phyloP scores from a whole-genome alignment of 2,329 filamentous ascomycete genomes.

The Venturia oleaginea region DNA sequence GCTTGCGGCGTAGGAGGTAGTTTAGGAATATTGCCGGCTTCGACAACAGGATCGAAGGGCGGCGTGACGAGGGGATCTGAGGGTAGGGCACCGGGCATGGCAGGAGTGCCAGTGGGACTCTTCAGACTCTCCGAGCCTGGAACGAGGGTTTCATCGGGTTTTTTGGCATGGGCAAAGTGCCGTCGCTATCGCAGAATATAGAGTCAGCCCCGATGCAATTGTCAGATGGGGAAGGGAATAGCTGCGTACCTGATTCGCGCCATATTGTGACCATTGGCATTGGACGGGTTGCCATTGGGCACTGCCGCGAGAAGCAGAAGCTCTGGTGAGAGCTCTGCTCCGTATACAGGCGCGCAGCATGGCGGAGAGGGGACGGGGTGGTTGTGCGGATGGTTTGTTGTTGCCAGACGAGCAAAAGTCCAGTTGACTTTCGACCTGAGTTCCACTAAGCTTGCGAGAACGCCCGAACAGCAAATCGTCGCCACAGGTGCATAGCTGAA shows the following conservation, averaged over 20 bases:
- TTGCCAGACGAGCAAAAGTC: conserved; percentile 5
- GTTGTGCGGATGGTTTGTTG: neutral
- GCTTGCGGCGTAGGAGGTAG: conserved; percentile 10
- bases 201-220: neutral
- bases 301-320: conserved; percentile 8
- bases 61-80: conserved; percentile 8
- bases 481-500: neutral
- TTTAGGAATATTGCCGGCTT: conserved; percentile 10
- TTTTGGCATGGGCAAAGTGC: conserved; percentile 10
- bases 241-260: neutral
- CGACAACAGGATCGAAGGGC: neutral
- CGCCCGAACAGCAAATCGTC: neutral
- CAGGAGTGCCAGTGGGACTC: neutral
- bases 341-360: conserved; percentile 11
- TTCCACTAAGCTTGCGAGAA: conserved; percentile 1
- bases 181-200: neutral
- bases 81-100: conserved; percentile 7
- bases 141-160: conserved; percentile 11
- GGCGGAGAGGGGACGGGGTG: neutral
- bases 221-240: neutral
- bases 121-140: conserved; percentile 9
- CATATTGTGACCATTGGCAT: neutral
- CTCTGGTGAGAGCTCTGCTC: conserved; percentile 6
- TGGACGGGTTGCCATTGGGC: conserved; percentile 8
- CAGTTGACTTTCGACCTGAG: neutral